phyloP scores from a whole-genome alignment of 208 protist genomes.

The Porcisia deanei region DNA sequence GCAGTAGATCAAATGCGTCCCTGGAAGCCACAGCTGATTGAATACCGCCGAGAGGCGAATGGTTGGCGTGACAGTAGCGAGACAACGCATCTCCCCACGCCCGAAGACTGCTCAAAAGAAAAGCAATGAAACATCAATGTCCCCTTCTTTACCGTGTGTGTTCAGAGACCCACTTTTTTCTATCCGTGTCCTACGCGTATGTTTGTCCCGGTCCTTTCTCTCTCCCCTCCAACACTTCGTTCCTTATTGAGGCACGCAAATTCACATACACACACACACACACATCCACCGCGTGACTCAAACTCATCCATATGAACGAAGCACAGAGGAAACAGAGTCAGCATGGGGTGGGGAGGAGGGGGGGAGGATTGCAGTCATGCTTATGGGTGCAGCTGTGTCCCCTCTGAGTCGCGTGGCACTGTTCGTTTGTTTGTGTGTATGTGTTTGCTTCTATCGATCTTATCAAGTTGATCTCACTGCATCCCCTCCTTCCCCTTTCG shows the following conservation, averaged over 20 bases:
- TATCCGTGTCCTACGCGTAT: background rate
- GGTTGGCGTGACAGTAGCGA: background rate
- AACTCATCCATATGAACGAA: background rate
- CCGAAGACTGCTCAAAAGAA: background rate
- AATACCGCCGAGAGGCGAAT: slow-evolving; percentile 14
- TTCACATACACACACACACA: background rate
- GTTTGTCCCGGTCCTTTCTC: background rate
- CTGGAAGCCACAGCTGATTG: slow-evolving; percentile 24
- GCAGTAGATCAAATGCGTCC: slow-evolving; percentile 23
- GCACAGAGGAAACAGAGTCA: background rate
- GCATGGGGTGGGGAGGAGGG: background rate
- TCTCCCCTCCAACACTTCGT: background rate
- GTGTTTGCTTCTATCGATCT: background rate
- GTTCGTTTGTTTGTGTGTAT: background rate
- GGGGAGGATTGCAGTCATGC: background rate
- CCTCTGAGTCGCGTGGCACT: background rate
- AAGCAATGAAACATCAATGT: background rate
- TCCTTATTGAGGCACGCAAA: background rate
- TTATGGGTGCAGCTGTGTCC: background rate
- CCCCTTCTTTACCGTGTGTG: background rate
- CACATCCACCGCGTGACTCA: background rate
- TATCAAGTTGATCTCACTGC: background rate
- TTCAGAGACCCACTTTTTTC: no score
- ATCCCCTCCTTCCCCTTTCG: background rate
- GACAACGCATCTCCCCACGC: background rate